Evolutionary conservation across 352 stramenopile genomes (phyloP), one percentile per base, ranked within the genome.

Genomic region (Globisporangium spinosum): DNA sequence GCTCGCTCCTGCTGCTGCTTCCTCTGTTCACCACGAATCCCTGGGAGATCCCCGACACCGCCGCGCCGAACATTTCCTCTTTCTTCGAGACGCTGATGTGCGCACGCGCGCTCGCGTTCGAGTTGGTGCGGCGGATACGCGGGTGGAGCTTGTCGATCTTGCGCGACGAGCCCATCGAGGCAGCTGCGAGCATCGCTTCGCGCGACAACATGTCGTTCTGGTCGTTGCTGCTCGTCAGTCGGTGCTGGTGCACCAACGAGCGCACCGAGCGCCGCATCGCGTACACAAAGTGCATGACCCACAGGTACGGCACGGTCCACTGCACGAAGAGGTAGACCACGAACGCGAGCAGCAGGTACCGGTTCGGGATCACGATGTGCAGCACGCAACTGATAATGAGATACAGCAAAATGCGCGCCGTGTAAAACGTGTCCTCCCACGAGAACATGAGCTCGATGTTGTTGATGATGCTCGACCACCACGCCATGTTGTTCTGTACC

Each of bases 401-500:
- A 54, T 87, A 87, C 68, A 95, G 75, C 60, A 95, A 72, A 12
- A 95, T 82, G 62, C 85, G 84, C 63, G 83, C 78, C 20, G 87
- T 93, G 76, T 95, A 93, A 58, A 92, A 93, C 45, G 85, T 93
- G 70, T 95, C 87, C 53, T 95, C 87, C 87, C 87, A 95, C 40
- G 83, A 93, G 58, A 95, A 93, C 83, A 95, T 91, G 63, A 95
- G 82, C 75, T 95, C 87, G 73, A 95, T 76, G 56, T 70, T 88
- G 72, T 89, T 88, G 66, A 95, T 90, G 63, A 93, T 83, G 61
- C 78, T 82, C 43, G 85, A 93, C 85, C 85, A 93, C 87, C 87
- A 95, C 59, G 87, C 80, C 87, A 95, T 95, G 73, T 93, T 93
- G 75, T 95, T 95, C 69, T 95, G 87, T 62, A 95, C 83, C 0